Percentiles rank a stretch among this genome's conserved stretches.
Conservation (phyloP, 495 filamentous ascomycete species). For the Hypoxylon lienhwacheense region DNA sequence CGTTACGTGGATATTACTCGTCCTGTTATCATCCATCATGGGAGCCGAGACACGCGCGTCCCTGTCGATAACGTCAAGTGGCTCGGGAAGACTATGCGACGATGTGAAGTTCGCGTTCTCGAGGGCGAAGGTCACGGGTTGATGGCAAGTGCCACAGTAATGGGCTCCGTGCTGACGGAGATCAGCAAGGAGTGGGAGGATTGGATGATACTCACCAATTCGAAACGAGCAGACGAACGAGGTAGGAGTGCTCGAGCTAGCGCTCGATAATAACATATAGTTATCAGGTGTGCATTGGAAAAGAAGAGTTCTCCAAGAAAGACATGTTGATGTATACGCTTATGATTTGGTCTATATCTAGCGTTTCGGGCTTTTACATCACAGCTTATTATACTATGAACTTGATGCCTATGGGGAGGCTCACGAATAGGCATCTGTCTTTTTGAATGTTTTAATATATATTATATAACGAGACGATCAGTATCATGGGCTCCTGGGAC, state of each 20-base stretch:
- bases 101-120: conserved; percentile 87
- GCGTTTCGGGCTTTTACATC: conserved; percentile 19
- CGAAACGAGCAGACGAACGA: conserved; percentile 36
- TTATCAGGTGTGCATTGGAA: background rate
- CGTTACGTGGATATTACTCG: conserved; percentile 94
- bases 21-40: conserved; percentile 90
- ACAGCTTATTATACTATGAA: conserved; percentile 17
- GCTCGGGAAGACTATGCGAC: conserved; percentile 90
- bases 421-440: conserved; percentile 6
- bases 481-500: background rate
- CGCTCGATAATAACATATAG: conserved; percentile 14
- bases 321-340: background rate
- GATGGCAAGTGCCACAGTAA: conserved; percentile 92
- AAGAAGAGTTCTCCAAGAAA: background rate
- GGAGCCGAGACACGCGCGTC: conserved; percentile 85
- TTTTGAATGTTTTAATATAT: conserved; percentile 22
- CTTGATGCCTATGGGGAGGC: conserved; percentile 16
- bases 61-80: conserved; percentile 94
- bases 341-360: conserved; percentile 14
- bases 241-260: conserved; percentile 33
- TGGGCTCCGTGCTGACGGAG: conserved; percentile 90
- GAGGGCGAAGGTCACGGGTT: conserved; percentile 94
- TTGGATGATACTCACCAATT: conserved; percentile 64
- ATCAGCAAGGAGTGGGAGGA: conserved; percentile 95
- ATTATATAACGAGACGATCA: background rate